A percentile compares a stretch with the other conserved stretches of the same genome.
Conservation (phyloP, 176 grass and related monocot genomes). For the Miscanthus lutarioriparius region DNA sequence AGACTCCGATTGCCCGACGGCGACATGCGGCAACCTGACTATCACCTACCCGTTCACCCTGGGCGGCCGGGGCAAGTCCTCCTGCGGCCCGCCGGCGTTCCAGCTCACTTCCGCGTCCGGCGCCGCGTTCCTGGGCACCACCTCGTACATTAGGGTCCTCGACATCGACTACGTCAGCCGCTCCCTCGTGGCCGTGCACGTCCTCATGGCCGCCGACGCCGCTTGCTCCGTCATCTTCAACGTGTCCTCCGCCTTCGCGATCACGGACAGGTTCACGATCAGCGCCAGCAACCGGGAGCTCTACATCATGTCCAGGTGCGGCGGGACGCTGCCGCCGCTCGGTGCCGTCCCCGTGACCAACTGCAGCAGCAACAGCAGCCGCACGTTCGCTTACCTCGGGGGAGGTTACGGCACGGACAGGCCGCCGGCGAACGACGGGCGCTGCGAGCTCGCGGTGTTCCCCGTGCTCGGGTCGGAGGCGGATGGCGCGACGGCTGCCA, state of each 20-base stretch:
- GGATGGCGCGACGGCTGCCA: background rate
- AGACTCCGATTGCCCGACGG: conserved; percentile 21
- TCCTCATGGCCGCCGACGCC: conserved; percentile 2
- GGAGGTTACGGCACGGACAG: background rate
- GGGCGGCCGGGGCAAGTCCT: background rate
- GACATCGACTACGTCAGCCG: conserved; percentile 31
- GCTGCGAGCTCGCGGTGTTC: background rate
- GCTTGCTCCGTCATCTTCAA: conserved; percentile 38
- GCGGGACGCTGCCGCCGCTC: background rate
- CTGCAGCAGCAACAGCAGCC: conserved; percentile 20
- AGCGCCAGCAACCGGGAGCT: conserved; percentile 33
- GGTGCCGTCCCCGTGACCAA: conserved; percentile 11
- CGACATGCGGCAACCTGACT: conserved; percentile 46
- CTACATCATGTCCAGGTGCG: conserved; percentile 31
- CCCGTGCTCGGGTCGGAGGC: conserved; percentile 19
- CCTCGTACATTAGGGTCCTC: conserved; percentile 34
- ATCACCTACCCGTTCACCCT: conserved; percentile 50
- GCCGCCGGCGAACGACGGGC: background rate
- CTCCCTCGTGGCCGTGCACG: conserved; percentile 37
- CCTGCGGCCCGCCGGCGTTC: conserved; percentile 46
- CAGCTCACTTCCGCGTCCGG: background rate
- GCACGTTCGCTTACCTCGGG: conserved; percentile 22
- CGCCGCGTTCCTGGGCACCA: conserved; percentile 26
- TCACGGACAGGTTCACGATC: conserved; percentile 29
- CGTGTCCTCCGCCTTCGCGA: conserved; percentile 22